Evolutionary conservation across 805 yeast genomes (phyloP), one percentile per base, ranked within the genome.

Genomic region (Saccharomycopsis fibuligera): DNA sequence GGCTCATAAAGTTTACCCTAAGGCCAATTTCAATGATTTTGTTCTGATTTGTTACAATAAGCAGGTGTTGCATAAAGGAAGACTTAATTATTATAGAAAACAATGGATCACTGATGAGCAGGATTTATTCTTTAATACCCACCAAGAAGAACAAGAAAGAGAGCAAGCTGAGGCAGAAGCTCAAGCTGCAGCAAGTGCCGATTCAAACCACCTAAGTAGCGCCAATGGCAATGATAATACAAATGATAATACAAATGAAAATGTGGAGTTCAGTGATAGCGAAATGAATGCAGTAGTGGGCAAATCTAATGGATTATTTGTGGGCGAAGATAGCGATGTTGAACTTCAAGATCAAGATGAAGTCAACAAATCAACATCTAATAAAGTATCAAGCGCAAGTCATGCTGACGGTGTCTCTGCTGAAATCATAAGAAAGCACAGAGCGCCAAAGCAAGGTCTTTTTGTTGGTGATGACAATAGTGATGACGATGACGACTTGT

Each of bases 1-100:
- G 90, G 88, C 83, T 0, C 91, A 85, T 61, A 68, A 74, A 21
- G 57, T 88, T 35, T 87, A 75, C 59, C 95, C 96, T 3, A 85
- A 83, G 66, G 87, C 93, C 14, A 81, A 77, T 54, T 86, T 89
- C 55, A 68, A 69, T 41, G 95, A 86, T 61, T 81, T 89, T 58
- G 65, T 83, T 1, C 68, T 71, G 22, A 63, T 83, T 56, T 63
- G 81, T 43, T 81, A 85, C 12, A 64, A 62, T 53, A 62, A 60
- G 4, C 64, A 74, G 21, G 5, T 40, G 4, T 22, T 53, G 12
- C 30, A 29, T 10, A 50, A 22, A 12, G 46, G 45, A 8, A 62
- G 67, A 16, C 64, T 62, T 12, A 62, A 78, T 50, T 67, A 63
- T 2, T 66, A 72, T 53, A 66, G 80, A 57, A 62, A 68, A 37